Evolutionary conservation across 257 asterid genomes (phyloP).

Genomic region (Solanum lycopersicoides): DNA sequence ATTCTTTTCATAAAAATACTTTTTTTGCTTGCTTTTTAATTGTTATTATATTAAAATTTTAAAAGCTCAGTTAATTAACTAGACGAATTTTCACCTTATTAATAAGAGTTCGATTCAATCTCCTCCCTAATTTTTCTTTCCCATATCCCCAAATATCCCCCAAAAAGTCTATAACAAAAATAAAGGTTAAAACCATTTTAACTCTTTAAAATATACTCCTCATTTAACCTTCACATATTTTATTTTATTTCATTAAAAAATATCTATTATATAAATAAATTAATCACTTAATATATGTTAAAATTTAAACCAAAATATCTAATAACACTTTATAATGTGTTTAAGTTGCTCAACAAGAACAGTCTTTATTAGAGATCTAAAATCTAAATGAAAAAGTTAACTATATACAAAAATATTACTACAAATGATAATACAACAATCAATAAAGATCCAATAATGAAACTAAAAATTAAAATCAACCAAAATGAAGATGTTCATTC

Average conservation of each 20-base stretch:
- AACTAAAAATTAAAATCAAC: background rate
- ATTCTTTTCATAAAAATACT: accelerated
- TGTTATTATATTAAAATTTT: no score
- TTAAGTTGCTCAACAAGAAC: background rate
- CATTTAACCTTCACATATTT: background rate
- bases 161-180: no score
- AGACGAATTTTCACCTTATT: no score
- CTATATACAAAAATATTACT: background rate
- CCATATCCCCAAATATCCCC: background rate
- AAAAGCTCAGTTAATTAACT: accelerated
- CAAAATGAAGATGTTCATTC: background rate
- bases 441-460: background rate
- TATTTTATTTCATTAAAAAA: no score
- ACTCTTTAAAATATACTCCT: background rate
- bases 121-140: background rate
- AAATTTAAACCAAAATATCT: no score
- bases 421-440: background rate
- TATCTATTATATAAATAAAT: no score
- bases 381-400: no score
- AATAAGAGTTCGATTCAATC: background rate
- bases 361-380: background rate
- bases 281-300: background rate
- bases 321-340: background rate
- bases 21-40: no score
- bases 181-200: background rate